These are phyloP conservation scores for Lentinus tigrinus DNA, from an alignment of 768 basidiomycete genomes.

Conservation along the genomic window DNA sequence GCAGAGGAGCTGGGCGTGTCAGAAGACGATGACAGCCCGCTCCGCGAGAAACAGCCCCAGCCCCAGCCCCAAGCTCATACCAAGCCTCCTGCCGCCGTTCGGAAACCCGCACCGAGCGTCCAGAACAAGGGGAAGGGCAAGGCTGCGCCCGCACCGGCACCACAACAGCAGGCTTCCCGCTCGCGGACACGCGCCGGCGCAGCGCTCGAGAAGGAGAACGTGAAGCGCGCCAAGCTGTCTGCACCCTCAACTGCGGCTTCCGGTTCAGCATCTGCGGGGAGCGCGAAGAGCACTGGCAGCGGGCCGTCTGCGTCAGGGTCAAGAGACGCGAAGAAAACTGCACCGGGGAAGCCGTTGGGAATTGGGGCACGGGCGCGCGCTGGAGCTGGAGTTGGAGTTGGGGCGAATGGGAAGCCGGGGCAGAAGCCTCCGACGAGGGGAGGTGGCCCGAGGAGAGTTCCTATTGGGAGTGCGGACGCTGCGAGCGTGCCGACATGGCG, in stretches of 20 bases:
- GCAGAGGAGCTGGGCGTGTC: slow-evolving; percentile 45
- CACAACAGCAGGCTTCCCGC: background rate
- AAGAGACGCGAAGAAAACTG: background rate
- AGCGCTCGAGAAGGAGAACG: slow-evolving; percentile 31
- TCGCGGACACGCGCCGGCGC: slow-evolving; percentile 14
- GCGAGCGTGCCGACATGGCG: slow-evolving; percentile 51
- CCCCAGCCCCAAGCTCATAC: slow-evolving; percentile 19
- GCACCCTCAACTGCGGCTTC: background rate
- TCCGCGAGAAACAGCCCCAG: slow-evolving; percentile 48
- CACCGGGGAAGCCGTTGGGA: background rate
- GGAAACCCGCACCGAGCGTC: slow-evolving; percentile 33
- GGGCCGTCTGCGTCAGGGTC: background rate
- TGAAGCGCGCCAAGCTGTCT: slow-evolving; percentile 20
- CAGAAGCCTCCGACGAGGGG: slow-evolving; percentile 12
- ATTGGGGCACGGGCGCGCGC: background rate
- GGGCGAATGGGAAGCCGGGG: background rate
- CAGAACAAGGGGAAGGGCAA: slow-evolving; percentile 39
- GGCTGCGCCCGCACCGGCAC: background rate
- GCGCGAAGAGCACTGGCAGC: background rate
- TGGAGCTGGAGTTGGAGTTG: background rate
- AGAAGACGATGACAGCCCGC: slow-evolving; percentile 42
- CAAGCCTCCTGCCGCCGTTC: background rate
- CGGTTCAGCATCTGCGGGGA: background rate
- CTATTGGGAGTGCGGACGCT: slow-evolving; percentile 65
- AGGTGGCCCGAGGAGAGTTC: slow-evolving; percentile 63